A percentile compares a stretch with the other conserved stretches of the same genome.
Evolutionary conservation across 345 rosid genomes (phyloP).

Genomic region (Salix viminalis): DNA sequence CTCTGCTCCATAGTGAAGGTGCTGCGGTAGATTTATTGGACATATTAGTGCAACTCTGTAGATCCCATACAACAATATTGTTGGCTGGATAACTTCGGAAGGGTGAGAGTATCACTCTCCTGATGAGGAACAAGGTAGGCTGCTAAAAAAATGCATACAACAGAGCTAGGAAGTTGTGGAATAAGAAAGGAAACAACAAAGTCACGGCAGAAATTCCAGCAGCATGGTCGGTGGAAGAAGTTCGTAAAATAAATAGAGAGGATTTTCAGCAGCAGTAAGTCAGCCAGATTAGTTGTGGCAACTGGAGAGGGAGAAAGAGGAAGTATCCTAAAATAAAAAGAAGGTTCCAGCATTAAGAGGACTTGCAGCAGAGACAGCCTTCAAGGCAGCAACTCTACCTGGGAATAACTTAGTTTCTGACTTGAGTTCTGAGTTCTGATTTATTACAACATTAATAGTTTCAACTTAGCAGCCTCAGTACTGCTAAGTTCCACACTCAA

Average conservation of each 20-base stretch:
- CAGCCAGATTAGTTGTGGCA: not conserved
- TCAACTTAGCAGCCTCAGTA: too few species aligned
- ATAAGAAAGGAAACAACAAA: not conserved
- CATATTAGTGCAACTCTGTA: slow-evolving; percentile 55
- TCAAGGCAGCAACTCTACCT: not conserved
- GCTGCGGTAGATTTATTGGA: slow-evolving; percentile 74
- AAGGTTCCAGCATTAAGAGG: not conserved
- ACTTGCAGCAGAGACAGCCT: not conserved
- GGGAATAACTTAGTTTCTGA: not conserved
- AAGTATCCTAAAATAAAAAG: not conserved
- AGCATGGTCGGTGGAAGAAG: not conserved
- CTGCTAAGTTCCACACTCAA: too few species aligned
- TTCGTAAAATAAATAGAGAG: not conserved
- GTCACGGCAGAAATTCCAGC: not conserved
- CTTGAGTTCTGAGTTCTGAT: not conserved
- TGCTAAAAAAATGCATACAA: too few species aligned
- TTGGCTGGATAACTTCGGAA: slow-evolving; percentile 80
- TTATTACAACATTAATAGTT: not conserved
- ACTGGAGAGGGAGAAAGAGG: not conserved
- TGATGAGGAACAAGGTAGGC: too few species aligned
- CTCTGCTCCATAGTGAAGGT: slow-evolving; percentile 54
- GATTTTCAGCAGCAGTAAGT: not conserved
- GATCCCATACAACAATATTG: slow-evolving; percentile 66
- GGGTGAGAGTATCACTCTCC: slow-evolving; percentile 32
- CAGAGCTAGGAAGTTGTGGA: too few species aligned